These are phyloP conservation scores for Chrysanthemum lavandulifolium DNA, from an alignment of 129 eudicot genomes.

Conservation along the genomic window DNA sequence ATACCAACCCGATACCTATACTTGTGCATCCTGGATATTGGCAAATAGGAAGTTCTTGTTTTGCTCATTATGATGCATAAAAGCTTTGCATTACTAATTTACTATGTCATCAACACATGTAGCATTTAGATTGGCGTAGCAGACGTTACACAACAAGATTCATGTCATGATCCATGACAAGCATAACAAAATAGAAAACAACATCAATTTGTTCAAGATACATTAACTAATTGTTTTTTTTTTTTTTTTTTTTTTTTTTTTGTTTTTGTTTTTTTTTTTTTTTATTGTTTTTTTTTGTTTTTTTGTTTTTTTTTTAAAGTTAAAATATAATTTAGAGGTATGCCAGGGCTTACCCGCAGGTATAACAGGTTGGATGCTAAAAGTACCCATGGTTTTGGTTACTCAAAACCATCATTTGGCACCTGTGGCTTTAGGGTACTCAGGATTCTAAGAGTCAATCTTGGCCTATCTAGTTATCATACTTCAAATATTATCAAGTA, in stretches of 20 bases:
- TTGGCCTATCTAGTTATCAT: not conserved
- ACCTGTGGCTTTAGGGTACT: not conserved
- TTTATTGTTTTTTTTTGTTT: not conserved
- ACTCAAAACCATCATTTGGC: not conserved
- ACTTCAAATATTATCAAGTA: not conserved
- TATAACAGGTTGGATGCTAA: not conserved
- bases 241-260: not conserved
- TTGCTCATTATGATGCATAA: not conserved
- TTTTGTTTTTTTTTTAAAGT: not conserved
- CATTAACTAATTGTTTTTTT: not conserved
- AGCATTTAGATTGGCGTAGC: conserved; percentile 8
- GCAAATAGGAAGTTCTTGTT: not conserved
- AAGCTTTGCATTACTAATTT: not conserved
- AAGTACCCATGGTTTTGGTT: not conserved
- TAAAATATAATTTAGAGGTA: conserved; percentile 1
- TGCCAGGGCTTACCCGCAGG: not conserved
- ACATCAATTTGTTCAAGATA: not conserved
- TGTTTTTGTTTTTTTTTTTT: too few species aligned
- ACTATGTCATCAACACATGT: not conserved
- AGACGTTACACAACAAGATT: not conserved
- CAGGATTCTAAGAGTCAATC: not conserved
- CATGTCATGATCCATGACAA: not conserved
- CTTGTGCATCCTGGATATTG: too few species aligned
- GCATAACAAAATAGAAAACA: not conserved
- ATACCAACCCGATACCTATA: too few species aligned